phyloP scores from a whole-genome alignment of 75 land plant species.

The Picea sitchensis region DNA sequence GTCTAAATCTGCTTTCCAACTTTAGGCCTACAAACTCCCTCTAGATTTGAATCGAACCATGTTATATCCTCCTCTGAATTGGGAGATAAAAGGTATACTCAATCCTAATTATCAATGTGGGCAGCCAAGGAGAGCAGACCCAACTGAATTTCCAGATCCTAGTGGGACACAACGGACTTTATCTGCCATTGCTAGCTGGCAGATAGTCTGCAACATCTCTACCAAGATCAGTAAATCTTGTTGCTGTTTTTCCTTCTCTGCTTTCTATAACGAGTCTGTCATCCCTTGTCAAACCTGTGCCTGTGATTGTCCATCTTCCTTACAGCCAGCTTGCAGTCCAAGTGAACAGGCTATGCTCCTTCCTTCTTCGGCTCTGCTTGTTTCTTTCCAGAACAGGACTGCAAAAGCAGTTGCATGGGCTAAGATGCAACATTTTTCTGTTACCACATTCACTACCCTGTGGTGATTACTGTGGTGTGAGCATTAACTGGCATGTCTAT shows the following conservation, averaged over 20 bases:
- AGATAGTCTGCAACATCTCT: too few relatives aligned
- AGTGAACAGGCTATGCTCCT: conserved; percentile 57
- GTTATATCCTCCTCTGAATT: too few relatives aligned
- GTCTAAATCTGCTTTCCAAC: conserved; percentile 42
- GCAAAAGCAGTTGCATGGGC: conserved; percentile 59
- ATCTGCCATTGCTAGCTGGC: too few relatives aligned
- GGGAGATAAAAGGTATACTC: too few relatives aligned
- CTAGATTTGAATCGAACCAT: too few relatives aligned
- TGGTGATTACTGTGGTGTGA: conserved; percentile 76
- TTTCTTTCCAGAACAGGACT: conserved; percentile 73
- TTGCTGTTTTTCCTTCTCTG: too few relatives aligned
- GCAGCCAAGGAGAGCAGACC: too few relatives aligned
- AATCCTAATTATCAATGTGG: too few relatives aligned
- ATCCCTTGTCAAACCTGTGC: conserved; percentile 81
- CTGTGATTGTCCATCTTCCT: conserved; percentile 45
- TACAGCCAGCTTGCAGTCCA: conserved; percentile 37
- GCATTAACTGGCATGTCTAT: conserved; percentile 79
- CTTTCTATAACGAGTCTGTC: conserved; percentile 18
- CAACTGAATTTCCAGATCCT: too few relatives aligned
- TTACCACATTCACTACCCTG: conserved; percentile 72
- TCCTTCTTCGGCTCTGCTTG: conserved; percentile 52
- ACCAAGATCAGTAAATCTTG: too few relatives aligned
- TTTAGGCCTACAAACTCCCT: conserved; percentile 62
- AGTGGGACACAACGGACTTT: too few relatives aligned
- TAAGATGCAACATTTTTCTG: conserved; percentile 37